These are phyloP conservation scores for Fonsecaea erecta DNA, from an alignment of 2,329 filamentous ascomycete genomes.

Conservation along the genomic window DNA sequence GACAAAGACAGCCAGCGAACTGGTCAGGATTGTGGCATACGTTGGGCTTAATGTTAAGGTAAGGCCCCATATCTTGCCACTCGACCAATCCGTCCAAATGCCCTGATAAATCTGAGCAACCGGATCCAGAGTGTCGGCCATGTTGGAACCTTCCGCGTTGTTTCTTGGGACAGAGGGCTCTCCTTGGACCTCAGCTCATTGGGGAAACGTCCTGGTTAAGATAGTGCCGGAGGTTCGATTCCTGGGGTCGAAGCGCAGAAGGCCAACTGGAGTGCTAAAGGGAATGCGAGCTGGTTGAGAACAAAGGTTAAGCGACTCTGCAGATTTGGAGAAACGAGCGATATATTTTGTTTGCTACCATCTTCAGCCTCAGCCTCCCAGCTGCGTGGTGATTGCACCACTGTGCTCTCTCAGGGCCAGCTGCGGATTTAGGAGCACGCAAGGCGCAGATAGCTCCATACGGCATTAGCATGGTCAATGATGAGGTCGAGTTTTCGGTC, in stretches of 20 bases:
- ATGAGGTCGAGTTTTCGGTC: not conserved
- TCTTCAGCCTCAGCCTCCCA: not conserved
- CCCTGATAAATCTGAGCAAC: conserved; percentile 21
- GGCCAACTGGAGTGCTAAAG: no score
- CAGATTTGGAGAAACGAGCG: no score
- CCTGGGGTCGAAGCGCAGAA: not conserved
- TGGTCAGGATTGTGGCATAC: conserved; percentile 30
- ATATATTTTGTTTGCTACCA: not conserved
- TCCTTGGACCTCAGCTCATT: not conserved
- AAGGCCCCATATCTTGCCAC: conserved; percentile 27
- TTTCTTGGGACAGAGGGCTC: not conserved
- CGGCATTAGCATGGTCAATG: not conserved
- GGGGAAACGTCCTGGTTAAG: not conserved
- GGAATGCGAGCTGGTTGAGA: no score
- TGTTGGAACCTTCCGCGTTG: no score
- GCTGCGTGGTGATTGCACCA: not conserved
- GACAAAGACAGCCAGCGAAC: conserved; percentile 32
- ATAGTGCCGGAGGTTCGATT: not conserved
- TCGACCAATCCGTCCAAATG: conserved; percentile 33
- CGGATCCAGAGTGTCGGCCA: not conserved
- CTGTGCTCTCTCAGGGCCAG: not conserved
- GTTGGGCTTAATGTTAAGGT: conserved; percentile 31
- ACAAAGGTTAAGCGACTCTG: no score
- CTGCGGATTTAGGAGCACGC: not conserved
- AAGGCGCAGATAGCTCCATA: not conserved